phyloP scores from a whole-genome alignment of 2,329 filamentous ascomycete species.

The Nigrograna mackinnonii region DNA sequence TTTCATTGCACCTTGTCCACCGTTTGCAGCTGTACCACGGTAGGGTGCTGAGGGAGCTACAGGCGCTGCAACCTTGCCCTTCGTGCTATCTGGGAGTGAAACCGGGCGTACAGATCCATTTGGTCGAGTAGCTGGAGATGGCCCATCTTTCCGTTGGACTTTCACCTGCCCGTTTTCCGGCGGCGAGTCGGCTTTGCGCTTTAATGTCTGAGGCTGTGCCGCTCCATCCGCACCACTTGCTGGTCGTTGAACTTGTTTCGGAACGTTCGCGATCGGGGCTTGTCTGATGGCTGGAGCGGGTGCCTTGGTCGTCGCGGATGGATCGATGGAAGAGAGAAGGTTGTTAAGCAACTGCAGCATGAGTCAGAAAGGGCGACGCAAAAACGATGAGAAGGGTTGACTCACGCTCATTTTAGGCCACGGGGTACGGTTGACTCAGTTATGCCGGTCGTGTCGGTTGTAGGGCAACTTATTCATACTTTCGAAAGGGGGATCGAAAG shows the following conservation, averaged over 20 bases:
- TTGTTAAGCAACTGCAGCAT: constrained; percentile 31
- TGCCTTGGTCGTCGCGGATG: constrained; percentile 25
- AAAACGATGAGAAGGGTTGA: no score
- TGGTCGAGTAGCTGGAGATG: constrained; percentile 22
- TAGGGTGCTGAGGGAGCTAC: constrained; percentile 36
- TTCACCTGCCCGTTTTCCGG: constrained; percentile 33
- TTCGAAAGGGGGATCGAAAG: constrained; percentile 15
- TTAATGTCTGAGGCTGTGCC: constrained; percentile 39
- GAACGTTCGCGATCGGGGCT: constrained; percentile 24
- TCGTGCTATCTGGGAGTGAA: constrained; percentile 23
- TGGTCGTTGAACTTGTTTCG: constrained; percentile 37
- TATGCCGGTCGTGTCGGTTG: constrained; percentile 38
- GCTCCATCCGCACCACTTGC: constrained; percentile 27
- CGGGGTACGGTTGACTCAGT: constrained; percentile 39
- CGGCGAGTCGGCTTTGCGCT: constrained; percentile 45
- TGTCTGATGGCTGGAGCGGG: constrained; percentile 21
- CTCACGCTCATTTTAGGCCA: constrained; percentile 43
- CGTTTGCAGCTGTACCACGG: constrained; percentile 39
- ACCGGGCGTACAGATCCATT: constrained; percentile 28
- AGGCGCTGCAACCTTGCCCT: constrained; percentile 22
- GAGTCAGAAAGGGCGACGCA: no score
- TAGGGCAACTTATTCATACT: constrained; percentile 38
- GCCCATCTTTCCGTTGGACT: constrained; percentile 35
- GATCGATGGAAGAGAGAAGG: constrained; percentile 43
- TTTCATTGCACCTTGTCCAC: constrained; percentile 18